phyloP scores from a whole-genome alignment of 129 eudicot genomes.

The Kitagawia praeruptora region DNA sequence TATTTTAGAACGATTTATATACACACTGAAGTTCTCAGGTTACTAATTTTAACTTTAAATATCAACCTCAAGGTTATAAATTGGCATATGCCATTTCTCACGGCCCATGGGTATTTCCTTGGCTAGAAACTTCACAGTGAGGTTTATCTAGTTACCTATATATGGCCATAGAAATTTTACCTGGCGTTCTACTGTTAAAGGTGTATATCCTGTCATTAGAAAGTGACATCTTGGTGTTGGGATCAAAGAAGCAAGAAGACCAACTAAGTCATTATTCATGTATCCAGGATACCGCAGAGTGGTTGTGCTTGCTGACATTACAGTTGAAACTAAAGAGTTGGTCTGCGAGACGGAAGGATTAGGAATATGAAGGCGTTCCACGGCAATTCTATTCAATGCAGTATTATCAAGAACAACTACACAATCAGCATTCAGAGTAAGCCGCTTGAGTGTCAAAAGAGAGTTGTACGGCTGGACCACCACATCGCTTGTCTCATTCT shows the following conservation, averaged over 20 bases:
- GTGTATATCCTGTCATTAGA: slow-evolving; percentile 98
- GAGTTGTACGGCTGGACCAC: slow-evolving; percentile 99
- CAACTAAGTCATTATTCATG: slow-evolving; percentile 96
- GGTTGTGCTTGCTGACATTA: slow-evolving; percentile 98
- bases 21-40: too few species aligned
- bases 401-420: slow-evolving; percentile 98
- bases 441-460: slow-evolving; percentile 85
- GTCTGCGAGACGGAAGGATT: slow-evolving; percentile 91
- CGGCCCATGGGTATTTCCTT: too few species aligned
- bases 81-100: too few species aligned
- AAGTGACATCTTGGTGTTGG: slow-evolving; percentile 99
- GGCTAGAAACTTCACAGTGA: not conserved
- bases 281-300: slow-evolving; percentile 95
- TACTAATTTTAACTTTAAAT: too few species aligned
- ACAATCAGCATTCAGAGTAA: slow-evolving; percentile 92
- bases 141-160: too few species aligned
- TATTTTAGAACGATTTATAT: too few species aligned
- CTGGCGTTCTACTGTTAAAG: slow-evolving; percentile 97
- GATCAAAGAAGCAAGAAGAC: slow-evolving; percentile 95
- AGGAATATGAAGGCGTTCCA: slow-evolving; percentile 76
- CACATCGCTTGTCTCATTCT: slow-evolving; percentile 84
- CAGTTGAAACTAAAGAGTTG: slow-evolving; percentile 86
- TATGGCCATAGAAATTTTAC: slow-evolving; percentile 24
- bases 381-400: slow-evolving; percentile 90
- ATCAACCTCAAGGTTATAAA: not conserved